These are phyloP conservation scores for Vicia faba DNA, from an alignment of 306 rosid genomes.

Conservation along the genomic window DNA sequence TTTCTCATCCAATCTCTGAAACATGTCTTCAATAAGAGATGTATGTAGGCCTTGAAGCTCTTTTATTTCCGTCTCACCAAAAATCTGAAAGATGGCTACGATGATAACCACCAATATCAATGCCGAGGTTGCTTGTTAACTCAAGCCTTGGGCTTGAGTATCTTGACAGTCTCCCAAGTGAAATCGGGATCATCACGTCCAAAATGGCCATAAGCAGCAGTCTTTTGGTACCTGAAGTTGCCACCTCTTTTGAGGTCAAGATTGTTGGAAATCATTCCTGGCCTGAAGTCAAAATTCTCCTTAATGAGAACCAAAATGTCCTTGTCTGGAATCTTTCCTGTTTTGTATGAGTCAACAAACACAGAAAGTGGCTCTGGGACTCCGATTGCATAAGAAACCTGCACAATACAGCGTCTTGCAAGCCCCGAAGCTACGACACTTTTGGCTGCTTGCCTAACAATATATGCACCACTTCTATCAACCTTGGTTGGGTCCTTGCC, in stretches of 20 bases:
- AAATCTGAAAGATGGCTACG: slow-evolving; percentile 42
- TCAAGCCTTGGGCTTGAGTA: slow-evolving; percentile 74
- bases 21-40: slow-evolving; percentile 38
- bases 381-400: slow-evolving; percentile 87
- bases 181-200: slow-evolving; percentile 84
- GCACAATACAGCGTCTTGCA: slow-evolving; percentile 74
- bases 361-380: slow-evolving; percentile 81
- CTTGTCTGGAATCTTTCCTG: slow-evolving; percentile 69
- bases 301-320: slow-evolving; percentile 68
- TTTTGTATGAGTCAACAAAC: slow-evolving; percentile 67
- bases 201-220: slow-evolving; percentile 86
- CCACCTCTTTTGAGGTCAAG: slow-evolving; percentile 81
- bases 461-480: slow-evolving; percentile 80
- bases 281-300: slow-evolving; percentile 80
- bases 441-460: slow-evolving; percentile 84
- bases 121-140: slow-evolving; percentile 32
- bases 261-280: slow-evolving; percentile 77
- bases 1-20: slow-evolving; percentile 34
- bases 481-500: slow-evolving; percentile 93
- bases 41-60: slow-evolving; percentile 40
- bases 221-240: slow-evolving; percentile 75
- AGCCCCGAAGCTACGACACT: slow-evolving; percentile 81
- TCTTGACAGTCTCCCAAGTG: slow-evolving; percentile 79
- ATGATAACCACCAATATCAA: slow-evolving; percentile 42
- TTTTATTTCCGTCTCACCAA: slow-evolving; percentile 43